These are phyloP conservation scores for Cadophora gregata DNA, from an alignment of 2,329 filamentous ascomycete genomes.

Conservation along the genomic window DNA sequence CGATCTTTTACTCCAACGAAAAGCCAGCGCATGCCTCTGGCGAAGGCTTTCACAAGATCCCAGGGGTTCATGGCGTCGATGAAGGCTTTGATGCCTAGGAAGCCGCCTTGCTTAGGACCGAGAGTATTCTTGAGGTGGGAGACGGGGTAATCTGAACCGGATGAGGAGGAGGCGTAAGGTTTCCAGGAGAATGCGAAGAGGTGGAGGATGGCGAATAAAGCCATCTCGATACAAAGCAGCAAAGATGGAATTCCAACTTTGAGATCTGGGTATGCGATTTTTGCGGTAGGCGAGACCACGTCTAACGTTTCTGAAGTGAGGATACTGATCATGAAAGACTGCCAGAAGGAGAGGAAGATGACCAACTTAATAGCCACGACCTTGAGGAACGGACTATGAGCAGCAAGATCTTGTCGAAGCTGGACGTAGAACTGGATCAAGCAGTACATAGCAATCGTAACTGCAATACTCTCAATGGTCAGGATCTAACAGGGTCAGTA, in stretches of 20 bases:
- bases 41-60: conserved; percentile 83
- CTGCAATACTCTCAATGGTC: conserved; percentile 72
- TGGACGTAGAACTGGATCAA: conserved; percentile 88
- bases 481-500: conserved; percentile 55
- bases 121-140: conserved; percentile 48
- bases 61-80: conserved; percentile 78
- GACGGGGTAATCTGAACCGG: conserved; percentile 53
- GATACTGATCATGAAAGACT: conserved; percentile 67
- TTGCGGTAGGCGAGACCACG: conserved; percentile 40
- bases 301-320: conserved; percentile 59
- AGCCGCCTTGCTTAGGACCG: conserved; percentile 65
- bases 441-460: conserved; percentile 87
- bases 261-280: conserved; percentile 74
- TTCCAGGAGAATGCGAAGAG: conserved; percentile 82
- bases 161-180: conserved; percentile 62
- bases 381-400: conserved; percentile 78
- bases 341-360: conserved; percentile 92
- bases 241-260: conserved; percentile 81
- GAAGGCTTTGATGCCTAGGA: conserved; percentile 68
- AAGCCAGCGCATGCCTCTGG: conserved; percentile 76
- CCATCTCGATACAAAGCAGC: conserved; percentile 85
- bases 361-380: conserved; percentile 87
- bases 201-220: conserved; percentile 77
- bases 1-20: conserved; percentile 73
- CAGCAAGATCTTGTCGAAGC: conserved; percentile 69